A percentile compares a stretch with the other conserved stretches of the same genome.
Evolutionary conservation across 331 rosid species (phyloP).

Genomic region (Arachis monticola): DNA sequence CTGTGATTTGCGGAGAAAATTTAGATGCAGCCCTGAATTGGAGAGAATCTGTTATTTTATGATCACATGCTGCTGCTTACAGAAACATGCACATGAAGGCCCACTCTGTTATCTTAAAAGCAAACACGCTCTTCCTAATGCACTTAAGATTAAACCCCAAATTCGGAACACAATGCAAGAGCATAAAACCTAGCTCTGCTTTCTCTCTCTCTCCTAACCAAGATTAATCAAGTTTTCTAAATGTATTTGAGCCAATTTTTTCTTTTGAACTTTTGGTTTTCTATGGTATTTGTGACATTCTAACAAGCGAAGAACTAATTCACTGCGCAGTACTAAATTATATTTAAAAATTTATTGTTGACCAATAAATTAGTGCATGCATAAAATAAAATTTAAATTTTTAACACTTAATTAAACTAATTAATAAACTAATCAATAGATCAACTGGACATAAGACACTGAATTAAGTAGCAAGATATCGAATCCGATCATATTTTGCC

Average conservation of each 20-base stretch:
- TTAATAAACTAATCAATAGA: no score
- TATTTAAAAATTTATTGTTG: no score
- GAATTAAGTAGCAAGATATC: no score
- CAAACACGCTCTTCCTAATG: conserved; percentile 60
- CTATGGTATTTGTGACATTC: no score
- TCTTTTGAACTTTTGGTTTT: no score
- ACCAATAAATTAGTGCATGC: no score
- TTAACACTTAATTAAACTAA: no score
- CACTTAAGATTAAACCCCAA: conserved; percentile 81
- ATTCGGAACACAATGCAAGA: conserved; percentile 61
- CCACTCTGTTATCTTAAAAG: conserved; percentile 74
- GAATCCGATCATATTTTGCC: no score
- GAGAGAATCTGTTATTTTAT: conserved; percentile 44
- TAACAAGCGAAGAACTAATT: no score
- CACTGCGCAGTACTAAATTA: no score
- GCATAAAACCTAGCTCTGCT: conserved; percentile 36
- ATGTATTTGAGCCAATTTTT: conserved; percentile 11
- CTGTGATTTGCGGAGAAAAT: conserved; percentile 43
- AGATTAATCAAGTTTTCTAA: conserved; percentile 22
- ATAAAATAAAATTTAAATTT: no score
- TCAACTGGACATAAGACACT: no score
- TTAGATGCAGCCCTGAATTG: conserved; percentile 23
- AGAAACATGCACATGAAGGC: conserved; percentile 70
- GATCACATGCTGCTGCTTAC: conserved; percentile 80
- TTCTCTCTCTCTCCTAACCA: neutral